These are phyloP conservation scores for Tarenaya hassleriana DNA, from an alignment of 345 rosid genomes.

Conservation along the genomic window DNA sequence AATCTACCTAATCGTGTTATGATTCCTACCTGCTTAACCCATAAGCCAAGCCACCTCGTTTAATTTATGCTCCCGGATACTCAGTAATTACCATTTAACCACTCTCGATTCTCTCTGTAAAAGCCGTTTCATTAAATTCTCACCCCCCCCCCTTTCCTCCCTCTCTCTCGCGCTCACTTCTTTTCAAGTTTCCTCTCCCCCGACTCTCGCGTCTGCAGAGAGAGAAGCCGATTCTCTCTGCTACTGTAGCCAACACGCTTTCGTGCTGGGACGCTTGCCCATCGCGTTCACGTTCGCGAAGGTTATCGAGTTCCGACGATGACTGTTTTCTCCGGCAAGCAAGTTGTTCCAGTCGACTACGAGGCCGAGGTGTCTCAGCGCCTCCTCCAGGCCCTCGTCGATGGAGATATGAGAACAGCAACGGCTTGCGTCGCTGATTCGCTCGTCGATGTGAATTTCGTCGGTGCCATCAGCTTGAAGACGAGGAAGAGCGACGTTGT, in stretches of 20 bases:
- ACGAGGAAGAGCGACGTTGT: constrained; percentile 63
- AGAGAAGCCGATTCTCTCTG: constrained; percentile 18
- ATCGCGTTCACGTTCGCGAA: constrained; percentile 13
- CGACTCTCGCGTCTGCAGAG: constrained; percentile 36
- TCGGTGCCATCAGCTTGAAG: constrained; percentile 71
- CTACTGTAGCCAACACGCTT: constrained; percentile 16
- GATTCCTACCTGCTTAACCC: no score
- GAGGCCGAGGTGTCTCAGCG: constrained; percentile 81
- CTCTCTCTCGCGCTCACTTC: constrained; percentile 48
- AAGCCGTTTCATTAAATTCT: constrained; percentile 32
- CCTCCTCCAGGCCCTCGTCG: constrained; percentile 64
- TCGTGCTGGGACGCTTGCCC: constrained; percentile 11
- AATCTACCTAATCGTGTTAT: no score
- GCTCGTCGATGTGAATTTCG: constrained; percentile 75
- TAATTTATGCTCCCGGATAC: constrained; percentile 6
- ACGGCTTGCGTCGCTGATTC: constrained; percentile 62
- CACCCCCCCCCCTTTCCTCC: constrained; percentile 26
- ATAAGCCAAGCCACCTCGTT: no score
- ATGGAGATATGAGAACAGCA: constrained; percentile 59
- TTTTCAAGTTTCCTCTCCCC: constrained; percentile 36
- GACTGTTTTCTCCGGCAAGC: constrained; percentile 81
- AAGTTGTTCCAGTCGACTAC: constrained; percentile 88
- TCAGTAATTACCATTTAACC: constrained; percentile 13
- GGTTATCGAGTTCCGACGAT: constrained; percentile 25
- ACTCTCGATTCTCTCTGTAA: constrained; percentile 20